A percentile compares a stretch with the other conserved stretches of the same genome.
Conservation (phyloP, 1,284 basidiomycete genomes). For the Takashimella tepidaria region DNA sequence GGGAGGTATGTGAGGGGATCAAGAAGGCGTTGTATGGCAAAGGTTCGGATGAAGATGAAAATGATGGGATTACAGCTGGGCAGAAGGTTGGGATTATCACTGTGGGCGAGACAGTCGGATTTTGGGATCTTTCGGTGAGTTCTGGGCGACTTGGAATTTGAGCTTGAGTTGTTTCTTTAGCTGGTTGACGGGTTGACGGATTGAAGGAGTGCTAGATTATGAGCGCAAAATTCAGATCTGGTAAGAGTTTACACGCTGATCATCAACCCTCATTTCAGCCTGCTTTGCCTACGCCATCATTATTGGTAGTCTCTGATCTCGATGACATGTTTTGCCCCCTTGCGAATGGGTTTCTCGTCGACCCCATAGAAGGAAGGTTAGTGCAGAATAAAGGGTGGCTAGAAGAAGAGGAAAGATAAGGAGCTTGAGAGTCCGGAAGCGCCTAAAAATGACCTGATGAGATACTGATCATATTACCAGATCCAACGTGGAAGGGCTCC, state of each 20-base stretch:
- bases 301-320: conserved; percentile 83
- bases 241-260: neutral
- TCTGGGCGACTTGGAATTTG: conserved; percentile 10
- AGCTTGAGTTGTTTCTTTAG: no score
- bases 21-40: conserved; percentile 64
- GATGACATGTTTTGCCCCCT: conserved; percentile 87
- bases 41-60: conserved; percentile 47
- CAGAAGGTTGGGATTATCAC: conserved; percentile 71
- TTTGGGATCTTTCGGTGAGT: conserved; percentile 82
- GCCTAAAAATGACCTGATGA: no score
- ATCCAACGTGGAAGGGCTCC: conserved; percentile 40
- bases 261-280: conserved; percentile 48
- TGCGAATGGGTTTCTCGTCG: conserved; percentile 69
- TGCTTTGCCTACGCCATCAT: conserved; percentile 57
- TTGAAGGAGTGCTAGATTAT: no score
- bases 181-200: no score
- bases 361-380: conserved; percentile 66
- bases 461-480: conserved; percentile 12
- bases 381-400: no score
- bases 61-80: conserved; percentile 46
- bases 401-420: no score
- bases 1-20: conserved; percentile 63
- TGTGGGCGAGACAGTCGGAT: conserved; percentile 78
- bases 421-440: no score
- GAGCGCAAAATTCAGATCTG: no score